Evolutionary conservation across 805 yeast genomes (phyloP), one percentile per base, ranked within the genome.

Genomic region (Wickerhamiella australiensis): DNA sequence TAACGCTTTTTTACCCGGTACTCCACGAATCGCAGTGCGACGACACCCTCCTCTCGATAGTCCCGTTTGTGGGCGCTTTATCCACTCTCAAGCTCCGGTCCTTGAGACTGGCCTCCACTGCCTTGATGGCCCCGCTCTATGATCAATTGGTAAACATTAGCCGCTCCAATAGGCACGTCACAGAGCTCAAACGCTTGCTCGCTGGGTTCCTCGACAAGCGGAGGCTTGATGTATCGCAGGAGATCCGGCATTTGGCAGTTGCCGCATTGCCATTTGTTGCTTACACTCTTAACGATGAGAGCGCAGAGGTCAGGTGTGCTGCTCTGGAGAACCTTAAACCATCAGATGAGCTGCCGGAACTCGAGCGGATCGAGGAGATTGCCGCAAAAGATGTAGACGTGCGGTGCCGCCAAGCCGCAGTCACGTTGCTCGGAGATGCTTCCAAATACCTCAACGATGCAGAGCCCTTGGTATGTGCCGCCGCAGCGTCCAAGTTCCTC

Each of bases 81-180:
- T 13, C 54, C 1, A 13, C 22, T 6, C 41, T 45, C 18, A 42
- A 38, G 3, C 42, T 56, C 17, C 57, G 57, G 37, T 52, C 58
- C 2, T 29, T 58, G 22, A 42, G 61, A 5, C 50, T 42, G 38
- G 42, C 49, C 11, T 58, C 57, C 4, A 18, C 42, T 41, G 38
- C 42, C 12, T 27, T 46, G 7, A 21, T 22, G 36, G 33, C 42
- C 8, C 42, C 27, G 3, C 13, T 37, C n/a, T 17, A 33, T 17
- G 22, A 21, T 3, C 27, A 37, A n/a, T 23, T 36, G 20, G 35
- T 13, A 7, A 15, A 35, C 3, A 6, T 35, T 5, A 17, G 6
- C 15, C 36, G 22, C 11, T 9, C 31, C 15, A 36, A 21, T n/a
- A 13, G 23, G 20, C 12, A 36, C 5, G 25, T 22, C 7, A 23